Evolutionary conservation across 1,284 basidiomycete genomes (phyloP).

Genomic region (Austroboletus niveus): DNA sequence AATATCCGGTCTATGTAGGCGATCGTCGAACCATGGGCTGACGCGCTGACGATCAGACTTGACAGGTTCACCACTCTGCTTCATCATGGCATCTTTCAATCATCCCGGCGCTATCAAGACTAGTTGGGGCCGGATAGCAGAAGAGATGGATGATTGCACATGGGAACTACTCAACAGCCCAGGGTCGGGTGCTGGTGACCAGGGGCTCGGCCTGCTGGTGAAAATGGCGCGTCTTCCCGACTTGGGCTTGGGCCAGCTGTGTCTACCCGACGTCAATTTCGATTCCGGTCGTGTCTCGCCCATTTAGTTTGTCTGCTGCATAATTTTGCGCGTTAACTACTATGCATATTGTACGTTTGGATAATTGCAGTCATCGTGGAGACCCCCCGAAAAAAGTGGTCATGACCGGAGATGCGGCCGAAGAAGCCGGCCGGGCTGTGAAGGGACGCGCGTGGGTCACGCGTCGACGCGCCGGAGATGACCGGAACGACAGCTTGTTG

Average conservation of each 20-base stretch:
- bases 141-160: slow-evolving; percentile 63
- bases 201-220: slow-evolving; percentile 62
- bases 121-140: slow-evolving; percentile 65
- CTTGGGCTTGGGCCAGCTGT: slow-evolving; percentile 69
- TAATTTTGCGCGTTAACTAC: background rate
- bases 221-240: slow-evolving; percentile 75
- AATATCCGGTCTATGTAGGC: slow-evolving; percentile 73
- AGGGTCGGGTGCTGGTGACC: slow-evolving; percentile 40
- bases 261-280: slow-evolving; percentile 43
- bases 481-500: slow-evolving; percentile 30
- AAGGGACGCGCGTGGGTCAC: slow-evolving; percentile 1
- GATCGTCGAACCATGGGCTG: background rate
- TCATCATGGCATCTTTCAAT: slow-evolving; percentile 65
- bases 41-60: slow-evolving; percentile 2
- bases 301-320: too few species aligned
- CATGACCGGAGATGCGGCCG: slow-evolving; percentile 14
- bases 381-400: slow-evolving; percentile 21
- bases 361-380: background rate
- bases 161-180: slow-evolving; percentile 60
- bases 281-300: slow-evolving; percentile 8
- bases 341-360: slow-evolving; percentile 16
- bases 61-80: slow-evolving; percentile 71
- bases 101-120: slow-evolving; percentile 62
- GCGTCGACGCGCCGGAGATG: slow-evolving; percentile 26
- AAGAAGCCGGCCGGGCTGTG: slow-evolving; percentile 23